Evolutionary conservation across 805 yeast genomes (phyloP), one percentile per base, ranked within the genome.

Genomic region (Blastobotrys muscicola): DNA sequence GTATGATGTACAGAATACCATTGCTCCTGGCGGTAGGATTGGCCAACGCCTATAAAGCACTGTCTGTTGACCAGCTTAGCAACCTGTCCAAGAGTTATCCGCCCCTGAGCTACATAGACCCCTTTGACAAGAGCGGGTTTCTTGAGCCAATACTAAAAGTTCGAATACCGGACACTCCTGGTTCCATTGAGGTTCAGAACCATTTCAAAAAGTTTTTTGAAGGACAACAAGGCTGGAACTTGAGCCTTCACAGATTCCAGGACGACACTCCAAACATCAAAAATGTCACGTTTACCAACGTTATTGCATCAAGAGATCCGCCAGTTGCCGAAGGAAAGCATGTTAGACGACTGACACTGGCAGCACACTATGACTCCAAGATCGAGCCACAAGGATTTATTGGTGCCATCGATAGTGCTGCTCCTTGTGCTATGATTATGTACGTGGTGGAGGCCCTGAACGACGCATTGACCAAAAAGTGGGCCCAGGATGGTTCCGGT

Each of bases 371-470:
- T 50, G 82, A 76, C 52, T 67, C 78, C 0, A 69, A 70, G 48
- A 42, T 60, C 8, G 54, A 55, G 6, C 79, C 80, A 1, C 61
- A 59, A n/a, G 80, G 79, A 4, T 76, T 77, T 45, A 58, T 75
- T 29, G 82, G 82, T 5, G 82, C 80, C 1, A 72, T 67, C 26
- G 82, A 77, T 52, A 71, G 78, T 44, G 80, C 79, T 2, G 75
- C 70, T 1, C 74, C 82, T 1, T 75, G 80, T 54, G 76, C 75
- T 0, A 59, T 77, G 14, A 50, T 76, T 33, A 48, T 76, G 47
- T 72, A 71, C 47, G 50, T 71, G 2, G 71, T 78, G 4, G 55
- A 61, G 38, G 57, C 50, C 2, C 33, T 44, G 16, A 58, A 47
- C 35, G 49, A 40, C n/a, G 50, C 55, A 23, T 45, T 57, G 36